A percentile compares a stretch with the other conserved stretches of the same genome.
phyloP scores from a whole-genome alignment of 768 basidiomycete genomes.

The Mycena pura region DNA sequence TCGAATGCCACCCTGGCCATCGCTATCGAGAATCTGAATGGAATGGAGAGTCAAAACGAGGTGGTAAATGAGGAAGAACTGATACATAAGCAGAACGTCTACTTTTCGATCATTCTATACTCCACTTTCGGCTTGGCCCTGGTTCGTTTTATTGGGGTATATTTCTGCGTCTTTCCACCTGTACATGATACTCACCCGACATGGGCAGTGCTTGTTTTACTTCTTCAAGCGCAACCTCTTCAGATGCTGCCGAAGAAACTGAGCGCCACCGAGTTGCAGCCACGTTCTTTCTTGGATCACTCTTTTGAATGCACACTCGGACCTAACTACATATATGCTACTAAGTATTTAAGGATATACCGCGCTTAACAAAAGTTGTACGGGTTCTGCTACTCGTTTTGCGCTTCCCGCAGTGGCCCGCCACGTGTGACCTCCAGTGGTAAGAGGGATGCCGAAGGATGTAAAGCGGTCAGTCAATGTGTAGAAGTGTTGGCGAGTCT shows the following conservation, averaged over 20 bases:
- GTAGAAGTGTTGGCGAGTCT: too few species aligned
- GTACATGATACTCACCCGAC: neutral
- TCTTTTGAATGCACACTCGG: neutral
- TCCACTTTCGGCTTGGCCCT: constrained; percentile 62
- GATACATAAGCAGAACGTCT: constrained; percentile 53
- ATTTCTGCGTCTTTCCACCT: constrained; percentile 28
- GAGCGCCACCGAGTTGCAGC: constrained; percentile 17
- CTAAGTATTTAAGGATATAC: constrained; percentile 27
- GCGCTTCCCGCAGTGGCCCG: too few species aligned
- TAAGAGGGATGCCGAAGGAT: too few species aligned
- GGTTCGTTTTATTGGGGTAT: constrained; percentile 63
- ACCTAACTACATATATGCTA: constrained; percentile 19
- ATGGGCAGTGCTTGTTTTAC: constrained; percentile 64
- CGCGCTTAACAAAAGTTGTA: too few species aligned
- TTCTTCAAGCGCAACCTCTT: constrained; percentile 72
- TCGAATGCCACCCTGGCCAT: constrained; percentile 63
- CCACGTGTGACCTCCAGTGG: too few species aligned
- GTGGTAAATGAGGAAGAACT: constrained; percentile 8
- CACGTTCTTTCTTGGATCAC: neutral
- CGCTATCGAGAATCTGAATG: constrained; percentile 65
- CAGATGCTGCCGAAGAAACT: constrained; percentile 69
- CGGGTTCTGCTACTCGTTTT: too few species aligned
- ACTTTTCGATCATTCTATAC: constrained; percentile 66
- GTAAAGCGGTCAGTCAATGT: too few species aligned
- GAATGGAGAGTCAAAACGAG: constrained; percentile 14